These are phyloP conservation scores for Babesia divergens DNA, from an alignment of 169 alveolate species.

Conservation along the genomic window DNA sequence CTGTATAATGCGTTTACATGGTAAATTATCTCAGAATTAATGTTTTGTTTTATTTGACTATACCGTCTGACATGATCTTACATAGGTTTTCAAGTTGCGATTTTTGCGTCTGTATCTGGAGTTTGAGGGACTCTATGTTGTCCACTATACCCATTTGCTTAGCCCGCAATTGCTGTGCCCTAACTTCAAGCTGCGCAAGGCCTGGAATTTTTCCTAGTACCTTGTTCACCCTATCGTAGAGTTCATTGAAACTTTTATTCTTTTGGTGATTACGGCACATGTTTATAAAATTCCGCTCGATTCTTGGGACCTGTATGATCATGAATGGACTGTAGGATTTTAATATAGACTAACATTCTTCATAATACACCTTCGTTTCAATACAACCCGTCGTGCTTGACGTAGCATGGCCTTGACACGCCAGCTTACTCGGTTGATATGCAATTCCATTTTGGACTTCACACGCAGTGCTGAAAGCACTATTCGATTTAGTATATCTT, in stretches of 20 bases:
- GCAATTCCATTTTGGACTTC: slow-evolving; percentile 22
- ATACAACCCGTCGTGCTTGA: not conserved
- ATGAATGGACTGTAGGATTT: not conserved
- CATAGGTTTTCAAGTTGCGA: slow-evolving; percentile 40
- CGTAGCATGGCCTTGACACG: slow-evolving; percentile 12
- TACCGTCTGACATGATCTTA: not conserved
- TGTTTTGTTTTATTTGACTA: too few relatives aligned
- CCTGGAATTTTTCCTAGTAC: slow-evolving; percentile 43
- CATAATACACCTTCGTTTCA: slow-evolving; percentile 17
- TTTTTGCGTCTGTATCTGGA: slow-evolving; percentile 32
- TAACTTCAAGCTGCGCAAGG: slow-evolving; percentile 24
- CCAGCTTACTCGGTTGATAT: slow-evolving; percentile 13
- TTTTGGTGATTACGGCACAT: slow-evolving; percentile 1
- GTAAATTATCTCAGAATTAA: too few relatives aligned
- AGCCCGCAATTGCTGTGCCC: slow-evolving; percentile 5
- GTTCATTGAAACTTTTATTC: slow-evolving; percentile 35
- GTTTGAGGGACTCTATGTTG: slow-evolving; percentile 15
- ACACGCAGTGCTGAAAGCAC: slow-evolving; percentile 33
- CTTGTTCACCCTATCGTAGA: slow-evolving; percentile 51
- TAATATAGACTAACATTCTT: slow-evolving; percentile 30
- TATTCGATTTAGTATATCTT: slow-evolving; percentile 25
- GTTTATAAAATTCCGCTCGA: slow-evolving; percentile 21
- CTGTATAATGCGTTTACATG: too few relatives aligned
- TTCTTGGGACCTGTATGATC: slow-evolving; percentile 36
- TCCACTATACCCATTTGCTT: not conserved